Evolutionary conservation across 179 eudicot genomes (phyloP).

Genomic region (Heliamphora pulchella): DNA sequence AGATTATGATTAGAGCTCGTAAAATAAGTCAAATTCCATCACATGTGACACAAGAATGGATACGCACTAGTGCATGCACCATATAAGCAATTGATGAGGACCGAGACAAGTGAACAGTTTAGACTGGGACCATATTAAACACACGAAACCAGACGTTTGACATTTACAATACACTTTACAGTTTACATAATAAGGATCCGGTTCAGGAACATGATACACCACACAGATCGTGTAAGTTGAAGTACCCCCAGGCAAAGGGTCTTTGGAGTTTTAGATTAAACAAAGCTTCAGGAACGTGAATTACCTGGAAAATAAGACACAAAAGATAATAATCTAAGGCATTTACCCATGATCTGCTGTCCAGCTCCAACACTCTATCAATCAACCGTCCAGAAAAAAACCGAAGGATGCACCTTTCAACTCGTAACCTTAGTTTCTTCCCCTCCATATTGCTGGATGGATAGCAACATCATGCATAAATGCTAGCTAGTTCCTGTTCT

Average conservation of each 20-base stretch:
- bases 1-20: neutral
- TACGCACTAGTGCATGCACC: neutral
- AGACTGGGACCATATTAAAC: neutral
- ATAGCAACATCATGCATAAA: conserved; percentile 13
- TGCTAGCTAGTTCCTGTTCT: conserved; percentile 13
- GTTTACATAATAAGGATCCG: conserved; percentile 8
- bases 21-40: neutral
- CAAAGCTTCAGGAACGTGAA: neutral
- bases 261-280: conserved; percentile 9
- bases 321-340: conserved; percentile 1
- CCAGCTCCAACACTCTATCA: neutral
- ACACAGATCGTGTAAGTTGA: neutral
- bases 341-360: conserved; percentile 16
- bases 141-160: neutral
- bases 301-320: neutral
- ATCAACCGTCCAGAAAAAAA: neutral
- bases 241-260: conserved; percentile 10
- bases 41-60: neutral
- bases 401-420: neutral
- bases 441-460: neutral
- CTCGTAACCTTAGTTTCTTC: neutral
- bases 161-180: conserved; percentile 8
- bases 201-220: neutral
- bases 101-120: neutral
- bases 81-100: neutral